Conservation (phyloP, 2,329 filamentous ascomycete genomes). For the Alternaria longipes region DNA sequence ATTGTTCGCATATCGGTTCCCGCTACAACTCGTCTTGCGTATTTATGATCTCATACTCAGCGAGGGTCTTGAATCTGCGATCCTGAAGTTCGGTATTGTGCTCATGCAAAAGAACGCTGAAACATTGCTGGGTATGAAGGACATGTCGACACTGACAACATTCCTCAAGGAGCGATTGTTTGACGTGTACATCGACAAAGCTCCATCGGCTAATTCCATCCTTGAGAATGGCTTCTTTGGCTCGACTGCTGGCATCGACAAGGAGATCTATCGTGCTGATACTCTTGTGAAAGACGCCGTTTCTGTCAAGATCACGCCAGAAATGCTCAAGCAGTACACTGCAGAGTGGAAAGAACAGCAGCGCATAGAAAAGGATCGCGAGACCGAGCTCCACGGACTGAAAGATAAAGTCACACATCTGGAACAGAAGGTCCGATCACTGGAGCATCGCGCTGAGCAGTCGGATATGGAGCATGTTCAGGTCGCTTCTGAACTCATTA, state of each 20-base stretch:
- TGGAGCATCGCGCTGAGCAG: slow-evolving; percentile 88
- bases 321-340: slow-evolving; percentile 82
- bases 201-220: slow-evolving; percentile 90
- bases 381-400: slow-evolving; percentile 80
- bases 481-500: slow-evolving; percentile 89
- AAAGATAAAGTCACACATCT: slow-evolving; percentile 66
- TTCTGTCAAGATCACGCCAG: slow-evolving; percentile 82
- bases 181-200: slow-evolving; percentile 95
- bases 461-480: slow-evolving; percentile 91
- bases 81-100: slow-evolving; percentile 92
- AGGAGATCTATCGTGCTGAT: slow-evolving; percentile 95
- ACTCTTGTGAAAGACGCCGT: slow-evolving; percentile 93
- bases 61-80: slow-evolving; percentile 86
- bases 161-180: slow-evolving; percentile 95
- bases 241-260: slow-evolving; percentile 86
- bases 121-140: slow-evolving; percentile 80
- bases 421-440: slow-evolving; percentile 77
- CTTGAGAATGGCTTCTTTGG: slow-evolving; percentile 98
- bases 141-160: slow-evolving; percentile 87
- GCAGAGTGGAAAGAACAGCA: slow-evolving; percentile 93
- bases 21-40: slow-evolving; percentile 91
- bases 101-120: slow-evolving; percentile 94
- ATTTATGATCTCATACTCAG: slow-evolving; percentile 96
- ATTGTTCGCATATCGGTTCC: slow-evolving; percentile 97
- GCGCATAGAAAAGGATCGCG: slow-evolving; percentile 80